Evolutionary conservation across 228 moss, liverwort and hornwort species (phyloP).

Genomic region (Sphagnum fallax): DNA sequence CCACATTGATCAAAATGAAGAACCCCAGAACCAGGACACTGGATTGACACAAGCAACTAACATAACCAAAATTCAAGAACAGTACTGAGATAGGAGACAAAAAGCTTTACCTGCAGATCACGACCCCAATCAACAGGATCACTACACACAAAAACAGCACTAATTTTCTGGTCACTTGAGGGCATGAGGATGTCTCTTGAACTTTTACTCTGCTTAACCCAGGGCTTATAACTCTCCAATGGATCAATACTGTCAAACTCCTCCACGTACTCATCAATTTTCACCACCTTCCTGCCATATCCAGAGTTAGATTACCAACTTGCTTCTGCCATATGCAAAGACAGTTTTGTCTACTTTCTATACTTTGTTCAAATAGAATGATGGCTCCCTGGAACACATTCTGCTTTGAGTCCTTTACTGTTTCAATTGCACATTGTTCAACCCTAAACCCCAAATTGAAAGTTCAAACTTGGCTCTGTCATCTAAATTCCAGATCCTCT

Average conservation of each 20-base stretch:
- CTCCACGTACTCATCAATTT: slow-evolving; percentile 42
- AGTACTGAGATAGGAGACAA: too few relatives aligned
- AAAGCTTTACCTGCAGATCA: slow-evolving; percentile 64
- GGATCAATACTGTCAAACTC: slow-evolving; percentile 68
- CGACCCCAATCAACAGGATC: slow-evolving; percentile 91
- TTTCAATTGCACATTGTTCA: too few relatives aligned
- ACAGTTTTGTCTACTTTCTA: neutral
- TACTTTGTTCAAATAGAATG: too few relatives aligned
- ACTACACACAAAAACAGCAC: slow-evolving; percentile 80
- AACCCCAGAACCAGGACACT: too few relatives aligned
- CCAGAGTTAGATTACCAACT: neutral
- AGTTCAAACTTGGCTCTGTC: too few relatives aligned
- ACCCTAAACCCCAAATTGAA: too few relatives aligned
- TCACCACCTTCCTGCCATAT: slow-evolving; percentile 50
- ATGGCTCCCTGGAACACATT: too few relatives aligned
- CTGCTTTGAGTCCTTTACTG: too few relatives aligned
- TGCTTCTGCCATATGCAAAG: neutral
- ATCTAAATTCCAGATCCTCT: too few relatives aligned
- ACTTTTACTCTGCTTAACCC: slow-evolving; percentile 25
- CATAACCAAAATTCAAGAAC: too few relatives aligned
- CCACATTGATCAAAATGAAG: too few relatives aligned
- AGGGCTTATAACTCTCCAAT: slow-evolving; percentile 59
- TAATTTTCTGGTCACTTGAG: slow-evolving; percentile 35
- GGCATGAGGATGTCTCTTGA: slow-evolving; percentile 6
- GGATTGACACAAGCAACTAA: too few relatives aligned